A percentile compares a stretch with the other conserved stretches of the same genome.
phyloP scores from a whole-genome alignment of 768 basidiomycete species.

The Amanita rubescens region DNA sequence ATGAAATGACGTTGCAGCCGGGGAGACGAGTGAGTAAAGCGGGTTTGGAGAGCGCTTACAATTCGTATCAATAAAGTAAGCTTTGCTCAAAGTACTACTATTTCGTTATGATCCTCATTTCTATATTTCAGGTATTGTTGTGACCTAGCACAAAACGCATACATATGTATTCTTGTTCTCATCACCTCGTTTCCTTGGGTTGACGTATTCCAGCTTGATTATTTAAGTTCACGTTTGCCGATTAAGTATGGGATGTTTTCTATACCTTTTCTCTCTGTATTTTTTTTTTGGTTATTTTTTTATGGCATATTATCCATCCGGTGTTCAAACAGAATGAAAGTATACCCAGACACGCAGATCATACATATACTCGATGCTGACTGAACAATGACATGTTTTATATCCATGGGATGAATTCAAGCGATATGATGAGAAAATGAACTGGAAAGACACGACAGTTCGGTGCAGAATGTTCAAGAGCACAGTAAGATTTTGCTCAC shows the following conservation, averaged over 20 bases:
- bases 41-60: slow-evolving; percentile 66
- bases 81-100: too few relatives aligned
- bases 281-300: too few relatives aligned
- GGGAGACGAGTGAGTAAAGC: slow-evolving; percentile 89
- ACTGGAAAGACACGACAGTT: too few relatives aligned
- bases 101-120: slow-evolving; percentile 5
- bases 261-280: neutral
- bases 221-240: neutral
- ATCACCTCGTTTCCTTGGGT: neutral
- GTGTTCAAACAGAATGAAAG: neutral
- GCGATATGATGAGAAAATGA: too few relatives aligned
- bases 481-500: too few relatives aligned
- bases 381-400: neutral
- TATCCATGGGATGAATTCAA: too few relatives aligned
- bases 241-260: neutral
- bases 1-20: slow-evolving; percentile 84
- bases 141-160: neutral
- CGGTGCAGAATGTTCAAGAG: too few relatives aligned
- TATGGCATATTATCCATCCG: neutral
- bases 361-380: too few relatives aligned
- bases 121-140: slow-evolving; percentile 7
- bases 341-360: neutral
- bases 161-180: neutral
- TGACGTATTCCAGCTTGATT: neutral
- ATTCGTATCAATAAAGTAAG: neutral